Evolutionary conservation across 2,329 filamentous ascomycete genomes (phyloP).

Genomic region (Pseudogymnoascus sp.): DNA sequence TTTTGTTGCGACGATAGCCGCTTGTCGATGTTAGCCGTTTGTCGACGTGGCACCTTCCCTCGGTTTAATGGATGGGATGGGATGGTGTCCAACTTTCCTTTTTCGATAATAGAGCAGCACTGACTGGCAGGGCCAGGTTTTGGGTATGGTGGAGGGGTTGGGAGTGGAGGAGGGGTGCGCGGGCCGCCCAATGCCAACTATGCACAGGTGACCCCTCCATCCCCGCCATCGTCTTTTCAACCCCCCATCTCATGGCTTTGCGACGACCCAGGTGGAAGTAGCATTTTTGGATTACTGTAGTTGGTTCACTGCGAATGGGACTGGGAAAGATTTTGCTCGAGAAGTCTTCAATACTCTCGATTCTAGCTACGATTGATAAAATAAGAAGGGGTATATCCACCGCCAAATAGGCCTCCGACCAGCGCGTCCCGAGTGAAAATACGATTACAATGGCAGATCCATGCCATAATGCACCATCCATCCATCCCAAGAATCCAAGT

Average conservation of each 20-base stretch:
- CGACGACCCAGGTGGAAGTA: not conserved
- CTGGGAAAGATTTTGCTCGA: not conserved
- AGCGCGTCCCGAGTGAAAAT: slow-evolving; percentile 7
- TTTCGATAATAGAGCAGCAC: not conserved
- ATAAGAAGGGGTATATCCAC: slow-evolving; percentile 7
- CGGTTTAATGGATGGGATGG: not conserved
- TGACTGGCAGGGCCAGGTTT: not conserved
- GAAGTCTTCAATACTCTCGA: slow-evolving; percentile 6
- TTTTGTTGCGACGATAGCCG: not conserved
- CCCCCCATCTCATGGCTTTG: not conserved
- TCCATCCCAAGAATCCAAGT: slow-evolving; percentile 7
- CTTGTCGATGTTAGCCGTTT: not conserved
- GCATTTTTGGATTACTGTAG: not conserved
- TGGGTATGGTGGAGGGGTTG: not conserved
- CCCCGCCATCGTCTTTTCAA: not conserved
- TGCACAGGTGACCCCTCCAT: slow-evolving; percentile 1
- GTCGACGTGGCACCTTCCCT: slow-evolving; percentile 2
- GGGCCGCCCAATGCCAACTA: not conserved
- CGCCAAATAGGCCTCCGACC: slow-evolving; percentile 7
- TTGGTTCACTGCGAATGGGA: not conserved
- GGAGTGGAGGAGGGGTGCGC: not conserved
- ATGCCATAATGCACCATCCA: slow-evolving; percentile 7
- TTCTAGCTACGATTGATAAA: slow-evolving; percentile 5
- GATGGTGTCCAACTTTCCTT: slow-evolving; percentile 2
- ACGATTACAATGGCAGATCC: slow-evolving; percentile 7